Conservation (phyloP, 352 stramenopile species). For the Pythium rishiriense region DNA sequence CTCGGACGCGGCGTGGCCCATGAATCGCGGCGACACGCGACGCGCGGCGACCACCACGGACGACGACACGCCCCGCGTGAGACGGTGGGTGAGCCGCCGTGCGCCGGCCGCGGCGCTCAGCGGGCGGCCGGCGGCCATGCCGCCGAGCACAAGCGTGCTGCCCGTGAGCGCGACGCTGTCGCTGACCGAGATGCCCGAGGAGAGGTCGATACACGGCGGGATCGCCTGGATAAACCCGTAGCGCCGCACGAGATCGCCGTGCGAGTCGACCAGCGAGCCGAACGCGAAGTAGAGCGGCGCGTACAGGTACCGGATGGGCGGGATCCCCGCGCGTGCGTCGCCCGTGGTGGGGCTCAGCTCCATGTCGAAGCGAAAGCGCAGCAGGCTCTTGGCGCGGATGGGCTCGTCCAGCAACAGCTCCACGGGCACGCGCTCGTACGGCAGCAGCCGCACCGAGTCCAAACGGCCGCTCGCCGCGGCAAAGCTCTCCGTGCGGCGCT, state of each 20-base stretch:
- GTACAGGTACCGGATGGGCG: conserved; percentile 8
- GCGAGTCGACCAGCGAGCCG: conserved; percentile 1
- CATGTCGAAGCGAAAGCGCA: conserved; percentile 14
- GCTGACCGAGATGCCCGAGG: neutral
- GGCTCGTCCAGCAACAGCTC: conserved; percentile 7
- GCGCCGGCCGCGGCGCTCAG: too few relatives aligned
- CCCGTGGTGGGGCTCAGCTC: conserved; percentile 3
- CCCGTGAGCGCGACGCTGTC: conserved; percentile 10
- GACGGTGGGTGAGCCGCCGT: too few relatives aligned
- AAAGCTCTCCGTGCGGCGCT: neutral
- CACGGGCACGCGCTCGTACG: conserved; percentile 9
- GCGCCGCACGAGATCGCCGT: conserved; percentile 6
- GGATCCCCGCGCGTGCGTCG: neutral
- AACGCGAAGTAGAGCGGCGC: conserved; percentile 18
- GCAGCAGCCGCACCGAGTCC: neutral
- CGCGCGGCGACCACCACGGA: neutral
- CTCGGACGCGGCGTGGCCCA: neutral
- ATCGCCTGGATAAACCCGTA: conserved; percentile 2
- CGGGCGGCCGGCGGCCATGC: neutral
- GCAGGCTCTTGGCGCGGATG: conserved; percentile 9
- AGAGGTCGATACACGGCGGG: conserved; percentile 14
- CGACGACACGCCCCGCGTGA: neutral
- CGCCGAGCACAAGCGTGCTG: conserved; percentile 6
- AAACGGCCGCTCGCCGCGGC: neutral
- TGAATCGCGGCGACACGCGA: conserved; percentile 15